A percentile compares a stretch with the other conserved stretches of the same genome.
These are phyloP conservation scores for Limnanthes douglasii DNA, from an alignment of 345 rosid species.

Conservation along the genomic window DNA sequence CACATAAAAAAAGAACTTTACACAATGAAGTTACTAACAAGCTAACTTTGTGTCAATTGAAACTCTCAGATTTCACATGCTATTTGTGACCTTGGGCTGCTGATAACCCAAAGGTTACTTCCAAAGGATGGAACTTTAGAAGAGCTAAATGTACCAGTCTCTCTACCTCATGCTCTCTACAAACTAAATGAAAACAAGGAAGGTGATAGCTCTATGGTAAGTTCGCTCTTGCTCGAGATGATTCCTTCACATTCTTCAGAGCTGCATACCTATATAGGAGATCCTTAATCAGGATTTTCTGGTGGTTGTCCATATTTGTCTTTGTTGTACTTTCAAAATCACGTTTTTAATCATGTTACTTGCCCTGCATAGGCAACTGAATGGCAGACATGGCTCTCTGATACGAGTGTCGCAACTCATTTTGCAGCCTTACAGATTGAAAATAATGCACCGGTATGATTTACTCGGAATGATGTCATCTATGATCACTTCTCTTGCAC, in stretches of 20 bases:
- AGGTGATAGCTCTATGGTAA: constrained; percentile 45
- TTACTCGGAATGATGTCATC: constrained; percentile 4
- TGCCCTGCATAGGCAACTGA: constrained; percentile 36
- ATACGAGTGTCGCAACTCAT: constrained; percentile 55
- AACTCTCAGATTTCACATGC: constrained; percentile 75
- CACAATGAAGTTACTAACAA: constrained; percentile 2
- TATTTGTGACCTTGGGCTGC: constrained; percentile 80
- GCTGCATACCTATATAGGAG: no score
- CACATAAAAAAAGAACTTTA: constrained; percentile 2
- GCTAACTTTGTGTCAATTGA: constrained; percentile 12
- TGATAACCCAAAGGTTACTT: constrained; percentile 38
- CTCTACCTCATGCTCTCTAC: constrained; percentile 55
- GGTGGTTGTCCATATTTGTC: constrained; percentile 2
- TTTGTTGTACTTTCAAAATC: no score
- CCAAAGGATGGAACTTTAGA: constrained; percentile 30
- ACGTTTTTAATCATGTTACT: constrained; percentile 7
- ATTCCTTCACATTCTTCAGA: no score
- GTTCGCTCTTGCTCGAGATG: no score
- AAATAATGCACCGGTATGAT: constrained; percentile 36
- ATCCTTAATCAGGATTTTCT: no score
- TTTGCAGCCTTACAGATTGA: constrained; percentile 57
- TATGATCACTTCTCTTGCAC: no score
- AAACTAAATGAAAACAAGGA: constrained; percentile 45
- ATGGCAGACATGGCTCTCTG: constrained; percentile 72
- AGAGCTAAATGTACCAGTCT: constrained; percentile 19